A percentile compares a stretch with the other conserved stretches of the same genome.
These are phyloP conservation scores for Manihot esculenta DNA, from an alignment of 441 rosid species.

Conservation along the genomic window DNA sequence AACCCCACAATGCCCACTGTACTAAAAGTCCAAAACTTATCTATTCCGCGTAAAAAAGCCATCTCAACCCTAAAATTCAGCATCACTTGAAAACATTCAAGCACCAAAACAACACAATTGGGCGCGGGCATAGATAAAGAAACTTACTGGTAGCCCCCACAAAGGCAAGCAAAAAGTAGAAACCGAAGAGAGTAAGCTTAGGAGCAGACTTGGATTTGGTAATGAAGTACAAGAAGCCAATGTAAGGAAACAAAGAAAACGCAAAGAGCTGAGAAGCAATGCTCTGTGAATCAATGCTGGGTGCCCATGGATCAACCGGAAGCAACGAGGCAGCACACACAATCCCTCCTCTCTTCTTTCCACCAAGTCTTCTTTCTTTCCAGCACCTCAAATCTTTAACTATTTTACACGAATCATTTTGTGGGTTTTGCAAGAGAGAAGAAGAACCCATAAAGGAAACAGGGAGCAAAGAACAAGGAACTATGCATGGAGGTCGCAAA, in stretches of 20 bases:
- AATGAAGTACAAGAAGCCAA: conserved; percentile 83
- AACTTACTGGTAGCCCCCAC: conserved; percentile 87
- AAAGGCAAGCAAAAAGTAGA: conserved; percentile 89
- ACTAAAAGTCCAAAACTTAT: background rate
- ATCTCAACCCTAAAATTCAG: background rate
- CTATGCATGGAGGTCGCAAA: conserved; percentile 22
- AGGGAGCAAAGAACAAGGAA: conserved; percentile 20
- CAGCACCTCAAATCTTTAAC: conserved; percentile 15
- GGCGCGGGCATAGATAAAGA: background rate
- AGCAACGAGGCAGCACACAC: conserved; percentile 53
- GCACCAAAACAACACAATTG: background rate
- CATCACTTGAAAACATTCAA: background rate
- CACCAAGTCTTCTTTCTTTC: conserved; percentile 21
- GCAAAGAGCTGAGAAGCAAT: conserved; percentile 82
- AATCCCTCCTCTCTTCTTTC: conserved; percentile 29
- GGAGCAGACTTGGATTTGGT: conserved; percentile 84
- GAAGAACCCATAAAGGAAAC: conserved; percentile 20
- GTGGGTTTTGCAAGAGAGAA: conserved; percentile 24
- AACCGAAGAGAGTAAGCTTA: conserved; percentile 79
- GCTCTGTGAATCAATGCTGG: conserved; percentile 70
- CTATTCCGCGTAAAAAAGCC: background rate
- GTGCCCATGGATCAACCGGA: conserved; percentile 89
- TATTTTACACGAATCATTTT: conserved; percentile 3
- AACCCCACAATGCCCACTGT: background rate
- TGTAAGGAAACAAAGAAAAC: conserved; percentile 67